Conservation (phyloP, 208 protist genomes). For the Trypanosomatidae sp. region DNA sequence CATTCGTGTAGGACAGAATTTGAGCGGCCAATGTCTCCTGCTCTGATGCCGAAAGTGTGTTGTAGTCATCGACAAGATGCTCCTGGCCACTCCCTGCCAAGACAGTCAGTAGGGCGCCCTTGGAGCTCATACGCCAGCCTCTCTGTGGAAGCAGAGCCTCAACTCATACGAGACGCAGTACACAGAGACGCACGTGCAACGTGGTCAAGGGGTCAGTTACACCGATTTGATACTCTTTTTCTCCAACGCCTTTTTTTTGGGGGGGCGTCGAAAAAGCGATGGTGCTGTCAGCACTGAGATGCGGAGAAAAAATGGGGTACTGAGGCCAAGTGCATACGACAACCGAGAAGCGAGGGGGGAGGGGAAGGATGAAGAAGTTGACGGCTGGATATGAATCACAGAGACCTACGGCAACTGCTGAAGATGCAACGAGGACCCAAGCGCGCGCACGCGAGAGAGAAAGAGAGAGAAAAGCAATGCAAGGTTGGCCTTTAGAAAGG, state of each 20-base stretch:
- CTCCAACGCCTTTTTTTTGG: neutral
- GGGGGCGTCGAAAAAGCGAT: neutral
- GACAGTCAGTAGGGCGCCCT: slow-evolving; percentile 23
- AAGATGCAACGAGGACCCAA: neutral
- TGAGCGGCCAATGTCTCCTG: slow-evolving; percentile 25
- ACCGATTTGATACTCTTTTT: neutral
- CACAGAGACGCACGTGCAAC: neutral
- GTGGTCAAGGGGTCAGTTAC: neutral
- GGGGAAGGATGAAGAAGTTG: neutral
- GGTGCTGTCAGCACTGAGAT: neutral
- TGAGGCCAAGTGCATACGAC: neutral
- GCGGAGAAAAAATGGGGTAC: too few relatives aligned
- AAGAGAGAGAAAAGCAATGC: neutral
- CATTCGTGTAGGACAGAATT: slow-evolving; percentile 24
- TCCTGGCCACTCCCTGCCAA: slow-evolving; percentile 42
- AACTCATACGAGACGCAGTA: neutral
- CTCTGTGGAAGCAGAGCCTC: neutral
- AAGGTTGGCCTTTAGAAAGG: neutral
- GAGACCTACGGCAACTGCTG: neutral
- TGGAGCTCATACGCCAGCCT: slow-evolving; percentile 4
- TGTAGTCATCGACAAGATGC: slow-evolving; percentile 44
- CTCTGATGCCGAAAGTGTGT: slow-evolving; percentile 26
- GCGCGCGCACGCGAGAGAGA: neutral
- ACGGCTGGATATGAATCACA: neutral
- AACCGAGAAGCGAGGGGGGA: neutral